A percentile compares a stretch with the other conserved stretches of the same genome.
phyloP scores from a whole-genome alignment of 257 asterid genomes.

The Apocynum venetum region DNA sequence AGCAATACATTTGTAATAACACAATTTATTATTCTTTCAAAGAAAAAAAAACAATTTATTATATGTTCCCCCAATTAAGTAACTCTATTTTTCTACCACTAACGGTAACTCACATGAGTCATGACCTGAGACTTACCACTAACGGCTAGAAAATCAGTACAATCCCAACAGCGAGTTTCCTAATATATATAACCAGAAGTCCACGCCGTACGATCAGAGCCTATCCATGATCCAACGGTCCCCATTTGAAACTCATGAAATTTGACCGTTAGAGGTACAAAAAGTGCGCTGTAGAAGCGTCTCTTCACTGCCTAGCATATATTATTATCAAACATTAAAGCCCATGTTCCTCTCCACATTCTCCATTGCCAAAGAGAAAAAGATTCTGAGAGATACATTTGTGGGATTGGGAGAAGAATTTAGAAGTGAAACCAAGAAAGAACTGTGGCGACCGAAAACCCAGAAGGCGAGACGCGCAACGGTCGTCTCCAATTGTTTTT shows the following conservation, averaged over 20 bases:
- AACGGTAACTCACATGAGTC: background rate
- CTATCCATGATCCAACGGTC: background rate
- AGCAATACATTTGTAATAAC: too few species aligned
- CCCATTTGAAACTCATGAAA: background rate
- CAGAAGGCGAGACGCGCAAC: slow-evolving; percentile 53
- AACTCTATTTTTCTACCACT: background rate
- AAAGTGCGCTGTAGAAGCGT: background rate
- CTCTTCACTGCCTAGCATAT: background rate
- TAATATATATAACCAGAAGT: background rate
- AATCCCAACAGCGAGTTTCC: background rate
- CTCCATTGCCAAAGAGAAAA: background rate
- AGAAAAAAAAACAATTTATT: too few species aligned
- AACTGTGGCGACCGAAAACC: slow-evolving; percentile 62
- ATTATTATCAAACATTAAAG: background rate
- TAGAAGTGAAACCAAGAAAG: background rate
- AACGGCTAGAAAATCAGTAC: slow-evolving; percentile 2
- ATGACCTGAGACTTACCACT: background rate
- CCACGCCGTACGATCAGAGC: background rate
- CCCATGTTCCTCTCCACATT: background rate
- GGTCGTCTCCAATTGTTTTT: slow-evolving; percentile 72
- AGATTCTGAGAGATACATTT: background rate
- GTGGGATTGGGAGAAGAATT: background rate
- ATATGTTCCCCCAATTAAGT: too few species aligned
- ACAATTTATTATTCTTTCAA: too few species aligned
- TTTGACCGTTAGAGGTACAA: slow-evolving; percentile 3